Conservation (phyloP, 2,329 filamentous ascomycete genomes). For the Westerdykella ornata region DNA sequence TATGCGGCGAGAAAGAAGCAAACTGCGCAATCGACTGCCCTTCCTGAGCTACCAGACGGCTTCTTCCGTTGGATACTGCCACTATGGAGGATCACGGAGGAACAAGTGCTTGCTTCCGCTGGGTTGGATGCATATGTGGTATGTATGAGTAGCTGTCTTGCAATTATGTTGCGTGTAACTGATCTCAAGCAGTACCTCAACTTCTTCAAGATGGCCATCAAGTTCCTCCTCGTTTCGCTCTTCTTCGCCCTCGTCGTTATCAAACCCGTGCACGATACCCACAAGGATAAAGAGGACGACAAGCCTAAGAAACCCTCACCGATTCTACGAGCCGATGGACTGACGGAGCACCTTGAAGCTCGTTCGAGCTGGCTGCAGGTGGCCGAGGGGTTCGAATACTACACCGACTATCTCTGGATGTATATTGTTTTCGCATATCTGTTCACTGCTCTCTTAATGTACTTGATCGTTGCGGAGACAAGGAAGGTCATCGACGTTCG, state of each 20-base stretch:
- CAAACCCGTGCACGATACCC: constrained; percentile 75
- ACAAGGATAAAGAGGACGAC: constrained; percentile 31
- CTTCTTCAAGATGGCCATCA: constrained; percentile 94
- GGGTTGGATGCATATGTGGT: constrained; percentile 93
- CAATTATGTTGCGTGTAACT: constrained; percentile 1
- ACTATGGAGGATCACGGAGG: constrained; percentile 76
- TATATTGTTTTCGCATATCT: constrained; percentile 94
- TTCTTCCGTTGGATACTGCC: constrained; percentile 91
- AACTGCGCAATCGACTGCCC: constrained; percentile 54
- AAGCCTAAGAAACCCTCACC: constrained; percentile 20
- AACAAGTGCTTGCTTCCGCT: constrained; percentile 81
- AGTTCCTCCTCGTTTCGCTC: constrained; percentile 70
- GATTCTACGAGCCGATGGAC: constrained; percentile 6
- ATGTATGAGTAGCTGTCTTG: constrained; percentile 39
- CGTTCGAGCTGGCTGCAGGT: constrained; percentile 18
- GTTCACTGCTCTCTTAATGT: constrained; percentile 75
- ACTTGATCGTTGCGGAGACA: constrained; percentile 76
- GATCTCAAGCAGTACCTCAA: constrained; percentile 60
- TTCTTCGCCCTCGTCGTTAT: constrained; percentile 77
- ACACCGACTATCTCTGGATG: constrained; percentile 71
- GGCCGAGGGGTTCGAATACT: constrained; percentile 34
- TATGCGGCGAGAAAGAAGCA: constrained; percentile 85
- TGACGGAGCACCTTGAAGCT: constrained; percentile 11
- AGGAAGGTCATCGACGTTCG: constrained; percentile 75
- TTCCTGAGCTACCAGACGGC: constrained; percentile 75